Evolutionary conservation across 2,329 filamentous ascomycete genomes (phyloP), one percentile per base, ranked within the genome.

Genomic region (Didymella glomerata): DNA sequence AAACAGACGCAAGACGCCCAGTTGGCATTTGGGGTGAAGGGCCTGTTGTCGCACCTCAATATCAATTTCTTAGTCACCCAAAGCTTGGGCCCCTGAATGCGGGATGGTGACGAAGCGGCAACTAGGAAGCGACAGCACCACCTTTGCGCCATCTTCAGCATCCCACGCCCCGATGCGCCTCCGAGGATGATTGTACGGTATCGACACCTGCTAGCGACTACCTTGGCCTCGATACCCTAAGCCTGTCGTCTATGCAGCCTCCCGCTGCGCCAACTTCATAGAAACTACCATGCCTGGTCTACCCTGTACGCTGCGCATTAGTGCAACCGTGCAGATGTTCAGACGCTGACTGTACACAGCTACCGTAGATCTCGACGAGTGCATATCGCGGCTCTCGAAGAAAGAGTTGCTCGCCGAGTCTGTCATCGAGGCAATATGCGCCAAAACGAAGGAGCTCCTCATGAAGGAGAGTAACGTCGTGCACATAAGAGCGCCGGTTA

Each of bases 391-490:
- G 68, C 87, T 99, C 53, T 98, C 98, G 82, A 94, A 95, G 76
- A 97, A 97, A 78, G 95, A 98, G 79, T 87, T 99, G 60, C 87
- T 99, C 59, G 93, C 95, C 72, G 95, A 99, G 80, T 97, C 94
- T 41, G 93, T 99, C 67, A 94, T 99, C 79, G 95, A 99, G 82
- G 95, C 95, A 73, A 94, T 99, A 87, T 99, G 95, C 82, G 93
- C 95, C 78, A 99, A 99, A 79, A 95, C 96, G 22, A 99, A 99
- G 77, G 95, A 99, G 83, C 85, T 99, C 69, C 86, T 99, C 69
- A 99, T 99, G 95, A 94, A 96, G 76, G 95, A 99, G 87, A 98
- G 94, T 86, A 99, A 99, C 80, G 95, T 99, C 63, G 95, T 99
- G 61, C 95, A 99, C 78, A 96, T 99, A 63, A 88, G 88, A 70